These are phyloP conservation scores for Hypoxylon cercidicola DNA, from an alignment of 495 filamentous ascomycete species.

Conservation along the genomic window DNA sequence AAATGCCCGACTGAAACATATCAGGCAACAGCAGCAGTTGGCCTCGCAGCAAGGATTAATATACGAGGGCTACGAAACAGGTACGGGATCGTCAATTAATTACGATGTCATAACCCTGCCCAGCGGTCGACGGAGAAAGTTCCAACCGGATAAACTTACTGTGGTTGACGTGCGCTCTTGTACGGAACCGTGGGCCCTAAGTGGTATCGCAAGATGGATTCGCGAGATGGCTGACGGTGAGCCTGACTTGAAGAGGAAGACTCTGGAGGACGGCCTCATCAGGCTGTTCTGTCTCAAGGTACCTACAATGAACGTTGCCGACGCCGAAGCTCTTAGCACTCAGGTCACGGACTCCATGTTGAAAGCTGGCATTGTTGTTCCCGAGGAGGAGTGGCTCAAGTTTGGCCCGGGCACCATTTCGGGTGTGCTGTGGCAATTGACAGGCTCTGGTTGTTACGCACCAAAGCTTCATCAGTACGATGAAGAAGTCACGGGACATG, in stretches of 20 bases:
- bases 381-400: conserved; percentile 98
- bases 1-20: conserved; percentile 67
- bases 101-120: conserved; percentile 79
- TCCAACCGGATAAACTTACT: conserved; percentile 87
- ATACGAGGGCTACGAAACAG: conserved; percentile 61
- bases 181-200: conserved; percentile 91
- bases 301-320: conserved; percentile 97
- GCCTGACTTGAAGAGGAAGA: conserved; percentile 81
- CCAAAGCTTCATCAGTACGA: conserved; percentile 80
- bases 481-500: conserved; percentile 49
- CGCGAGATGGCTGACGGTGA: conserved; percentile 87
- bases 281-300: conserved; percentile 95
- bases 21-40: conserved; percentile 63
- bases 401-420: conserved; percentile 79
- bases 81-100: conserved; percentile 62
- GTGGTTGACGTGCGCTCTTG: conserved; percentile 87
- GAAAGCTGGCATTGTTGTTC: conserved; percentile 77
- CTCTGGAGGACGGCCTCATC: conserved; percentile 85
- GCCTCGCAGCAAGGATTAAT: conserved; percentile 56
- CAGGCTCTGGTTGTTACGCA: conserved; percentile 91
- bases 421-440: conserved; percentile 93
- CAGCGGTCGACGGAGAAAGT: conserved; percentile 75
- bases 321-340: conserved; percentile 87
- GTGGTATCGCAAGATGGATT: conserved; percentile 86
- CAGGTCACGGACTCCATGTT: conserved; percentile 86